Percentiles rank a stretch among this genome's conserved stretches.
Conservation (phyloP, 148 eudicot genomes). For the Fallopia convolvulus region DNA sequence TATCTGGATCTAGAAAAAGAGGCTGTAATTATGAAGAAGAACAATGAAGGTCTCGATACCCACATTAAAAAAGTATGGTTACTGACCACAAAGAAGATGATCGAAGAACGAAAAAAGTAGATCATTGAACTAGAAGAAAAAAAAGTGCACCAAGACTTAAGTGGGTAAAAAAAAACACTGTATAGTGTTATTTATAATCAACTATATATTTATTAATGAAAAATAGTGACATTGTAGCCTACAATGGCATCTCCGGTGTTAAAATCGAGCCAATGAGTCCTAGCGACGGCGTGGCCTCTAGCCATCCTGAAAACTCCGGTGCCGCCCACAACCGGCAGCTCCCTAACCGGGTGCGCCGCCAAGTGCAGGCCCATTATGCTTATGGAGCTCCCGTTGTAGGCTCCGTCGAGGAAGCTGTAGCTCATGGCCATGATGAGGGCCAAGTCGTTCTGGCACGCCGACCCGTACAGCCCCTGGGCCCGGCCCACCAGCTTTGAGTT, state of each 20-base stretch:
- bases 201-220: slow-evolving; percentile 12
- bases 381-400: slow-evolving; percentile 40
- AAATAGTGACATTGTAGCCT: slow-evolving; percentile 32
- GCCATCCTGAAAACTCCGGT: slow-evolving; percentile 40
- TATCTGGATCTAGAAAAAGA: too few relatives aligned
- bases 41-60: too few relatives aligned
- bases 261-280: slow-evolving; percentile 18
- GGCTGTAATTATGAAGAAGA: too few relatives aligned
- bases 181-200: too few relatives aligned
- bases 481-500: slow-evolving; percentile 27
- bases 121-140: too few relatives aligned
- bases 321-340: slow-evolving; percentile 39
- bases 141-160: too few relatives aligned
- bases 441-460: slow-evolving; percentile 16
- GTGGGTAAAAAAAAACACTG: too few relatives aligned
- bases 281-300: slow-evolving; percentile 24
- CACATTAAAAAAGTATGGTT: too few relatives aligned
- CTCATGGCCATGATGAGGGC: slow-evolving; percentile 26
- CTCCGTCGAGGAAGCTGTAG: slow-evolving; percentile 25
- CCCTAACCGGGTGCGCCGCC: slow-evolving; percentile 16
- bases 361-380: slow-evolving; percentile 22
- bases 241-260: slow-evolving; percentile 32
- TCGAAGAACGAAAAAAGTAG: too few relatives aligned
- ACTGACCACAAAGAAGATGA: too few relatives aligned
- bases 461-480: slow-evolving; percentile 29